Conservation (phyloP, 2,329 filamentous ascomycete species). For the Pyricularia pennisetigena region DNA sequence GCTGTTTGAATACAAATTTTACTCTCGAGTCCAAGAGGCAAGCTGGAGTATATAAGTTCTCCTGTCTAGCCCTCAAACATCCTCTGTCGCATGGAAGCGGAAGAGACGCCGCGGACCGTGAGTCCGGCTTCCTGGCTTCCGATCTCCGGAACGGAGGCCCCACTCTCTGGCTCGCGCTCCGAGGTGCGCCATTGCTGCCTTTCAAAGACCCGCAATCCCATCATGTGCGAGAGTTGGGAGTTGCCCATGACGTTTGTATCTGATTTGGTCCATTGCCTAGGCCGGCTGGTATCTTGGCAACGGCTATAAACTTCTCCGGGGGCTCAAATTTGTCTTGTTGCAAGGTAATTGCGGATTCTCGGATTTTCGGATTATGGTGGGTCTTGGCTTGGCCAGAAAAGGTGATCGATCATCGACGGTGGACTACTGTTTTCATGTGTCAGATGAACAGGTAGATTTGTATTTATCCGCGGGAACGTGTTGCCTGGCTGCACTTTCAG, state of each 20-base stretch:
- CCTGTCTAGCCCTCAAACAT: background rate
- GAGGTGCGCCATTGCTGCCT: background rate
- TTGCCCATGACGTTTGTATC: background rate
- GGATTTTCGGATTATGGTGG: constrained; percentile 1
- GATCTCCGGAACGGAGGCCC: background rate
- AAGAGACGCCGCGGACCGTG: background rate
- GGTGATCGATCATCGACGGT: background rate
- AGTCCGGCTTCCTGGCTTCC: background rate
- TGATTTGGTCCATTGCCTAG: background rate
- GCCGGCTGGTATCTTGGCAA: background rate
- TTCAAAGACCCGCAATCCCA: background rate
- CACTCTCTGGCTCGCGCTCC: background rate
- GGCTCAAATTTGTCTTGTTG: background rate
- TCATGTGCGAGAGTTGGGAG: background rate
- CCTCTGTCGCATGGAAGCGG: background rate
- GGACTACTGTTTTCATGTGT: background rate
- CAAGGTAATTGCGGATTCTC: background rate
- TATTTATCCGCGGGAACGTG: too few species aligned
- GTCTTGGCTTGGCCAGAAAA: background rate
- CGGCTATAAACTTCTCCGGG: background rate
- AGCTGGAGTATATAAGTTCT: background rate
- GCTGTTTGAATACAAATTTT: background rate
- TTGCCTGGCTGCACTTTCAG: too few species aligned
- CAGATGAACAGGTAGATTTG: background rate
- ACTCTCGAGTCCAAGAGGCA: background rate